Conservation (phyloP, 1,139 yeast species). For the Candida anutae region DNA sequence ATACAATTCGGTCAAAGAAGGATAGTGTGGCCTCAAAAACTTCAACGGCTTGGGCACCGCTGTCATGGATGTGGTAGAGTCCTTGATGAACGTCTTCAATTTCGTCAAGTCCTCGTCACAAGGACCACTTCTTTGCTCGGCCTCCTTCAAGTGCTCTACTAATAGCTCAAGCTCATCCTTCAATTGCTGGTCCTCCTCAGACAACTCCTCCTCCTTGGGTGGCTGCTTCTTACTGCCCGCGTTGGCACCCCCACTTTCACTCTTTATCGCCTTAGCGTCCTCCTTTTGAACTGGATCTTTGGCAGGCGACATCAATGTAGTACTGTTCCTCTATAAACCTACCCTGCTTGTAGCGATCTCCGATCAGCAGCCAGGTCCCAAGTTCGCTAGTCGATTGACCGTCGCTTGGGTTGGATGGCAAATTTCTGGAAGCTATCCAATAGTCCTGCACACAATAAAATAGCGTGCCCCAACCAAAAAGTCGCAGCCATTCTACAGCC, state of each 20-base stretch:
- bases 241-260: conserved; percentile 7
- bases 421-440: too few species aligned
- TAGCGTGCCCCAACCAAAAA: too few species aligned
- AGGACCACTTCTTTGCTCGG: conserved; percentile 34
- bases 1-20: conserved; percentile 55
- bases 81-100: conserved; percentile 73
- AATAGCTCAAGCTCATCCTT: conserved; percentile 82
- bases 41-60: conserved; percentile 98
- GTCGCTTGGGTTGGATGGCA: too few species aligned
- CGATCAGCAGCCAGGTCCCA: too few species aligned
- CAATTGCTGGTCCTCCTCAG: conserved; percentile 88
- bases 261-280: background rate
- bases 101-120: conserved; percentile 56
- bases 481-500: too few species aligned
- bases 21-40: conserved; percentile 84
- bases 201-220: conserved; percentile 67
- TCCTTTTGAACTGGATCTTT: background rate
- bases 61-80: conserved; percentile 96
- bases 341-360: too few species aligned
- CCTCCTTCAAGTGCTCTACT: conserved; percentile 62
- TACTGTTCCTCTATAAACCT: too few species aligned
- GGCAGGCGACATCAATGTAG: background rate
- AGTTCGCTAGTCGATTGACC: too few species aligned
- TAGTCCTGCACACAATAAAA: too few species aligned
- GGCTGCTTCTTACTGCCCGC: conserved; percentile 19